Evolutionary conservation across 1,284 basidiomycete genomes (phyloP).

Genomic region (Moesziomyces sp.): DNA sequence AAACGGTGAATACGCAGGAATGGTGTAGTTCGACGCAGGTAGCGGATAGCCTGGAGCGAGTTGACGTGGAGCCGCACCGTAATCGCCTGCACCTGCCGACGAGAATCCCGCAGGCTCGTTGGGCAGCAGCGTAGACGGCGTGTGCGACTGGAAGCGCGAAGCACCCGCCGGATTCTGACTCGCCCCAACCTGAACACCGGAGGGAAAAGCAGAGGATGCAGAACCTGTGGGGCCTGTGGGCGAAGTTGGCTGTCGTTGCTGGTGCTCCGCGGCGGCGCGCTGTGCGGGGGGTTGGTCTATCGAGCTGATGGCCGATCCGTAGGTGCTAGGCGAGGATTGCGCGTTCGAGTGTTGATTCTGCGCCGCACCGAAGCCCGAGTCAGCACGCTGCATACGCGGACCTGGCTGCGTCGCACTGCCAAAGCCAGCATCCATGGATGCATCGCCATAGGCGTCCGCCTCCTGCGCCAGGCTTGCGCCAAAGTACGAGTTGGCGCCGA

Average conservation of each 20-base stretch:
- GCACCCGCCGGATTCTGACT: conserved; percentile 6
- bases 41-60: conserved; percentile 52
- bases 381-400: conserved; percentile 8
- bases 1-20: conserved; percentile 64
- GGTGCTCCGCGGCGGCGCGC: conserved; percentile 1
- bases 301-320: conserved; percentile 31
- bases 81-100: conserved; percentile 2
- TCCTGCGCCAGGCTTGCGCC: conserved; percentile 24
- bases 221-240: neutral
- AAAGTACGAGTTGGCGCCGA: conserved; percentile 14
- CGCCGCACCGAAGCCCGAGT: conserved; percentile 14
- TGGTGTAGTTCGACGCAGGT: conserved; percentile 48
- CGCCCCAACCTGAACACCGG: conserved; percentile 14
- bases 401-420: neutral
- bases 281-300: conserved; percentile 7
- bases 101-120: conserved; percentile 30
- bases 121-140: conserved; percentile 48
- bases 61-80: conserved; percentile 23
- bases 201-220: conserved; percentile 23
- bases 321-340: conserved; percentile 31
- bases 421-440: conserved; percentile 17
- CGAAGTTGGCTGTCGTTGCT: conserved; percentile 8
- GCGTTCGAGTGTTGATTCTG: conserved; percentile 18
- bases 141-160: conserved; percentile 47
- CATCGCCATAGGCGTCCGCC: conserved; percentile 20